A percentile compares a stretch with the other conserved stretches of the same genome.
These are phyloP conservation scores for Nakazawaea sp. DNA, from an alignment of 805 yeast genomes.

Conservation along the genomic window DNA sequence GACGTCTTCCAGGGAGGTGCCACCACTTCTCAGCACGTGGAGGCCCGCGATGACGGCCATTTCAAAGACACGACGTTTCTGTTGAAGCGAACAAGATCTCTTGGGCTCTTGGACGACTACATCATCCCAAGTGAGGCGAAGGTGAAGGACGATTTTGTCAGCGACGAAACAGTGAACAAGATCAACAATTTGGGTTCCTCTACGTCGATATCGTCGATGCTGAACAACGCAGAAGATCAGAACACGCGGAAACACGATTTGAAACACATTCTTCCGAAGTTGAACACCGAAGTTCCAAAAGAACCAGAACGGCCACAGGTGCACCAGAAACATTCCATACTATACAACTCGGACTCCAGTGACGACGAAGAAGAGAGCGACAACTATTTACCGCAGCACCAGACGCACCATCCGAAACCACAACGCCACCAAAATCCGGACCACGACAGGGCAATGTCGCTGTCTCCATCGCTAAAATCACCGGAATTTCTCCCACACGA, in stretches of 20 bases:
- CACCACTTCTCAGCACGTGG: slow-evolving; percentile 58
- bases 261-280: slow-evolving; percentile 6
- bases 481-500: slow-evolving; percentile 54
- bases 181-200: slow-evolving; percentile 28
- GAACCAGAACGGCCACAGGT: not conserved
- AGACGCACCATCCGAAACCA: not conserved
- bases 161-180: slow-evolving; percentile 91
- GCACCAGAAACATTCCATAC: slow-evolving; percentile 1
- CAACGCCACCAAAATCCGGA: slow-evolving; percentile 1
- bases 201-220: not conserved
- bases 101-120: slow-evolving; percentile 66
- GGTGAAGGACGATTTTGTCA: slow-evolving; percentile 86
- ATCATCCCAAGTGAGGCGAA: slow-evolving; percentile 50
- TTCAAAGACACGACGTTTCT: slow-evolving; percentile 66
- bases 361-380: slow-evolving; percentile 1
- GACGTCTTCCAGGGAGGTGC: slow-evolving; percentile 50
- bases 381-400: not conserved
- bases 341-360: slow-evolving; percentile 9
- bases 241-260: not conserved
- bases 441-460: not conserved
- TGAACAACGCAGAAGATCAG: too few species aligned
- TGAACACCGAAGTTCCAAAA: slow-evolving; percentile 1
- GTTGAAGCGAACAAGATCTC: slow-evolving; percentile 73
- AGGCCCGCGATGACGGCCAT: slow-evolving; percentile 64
- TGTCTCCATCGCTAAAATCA: slow-evolving; percentile 3